phyloP scores from a whole-genome alignment of 2,329 filamentous ascomycete genomes.

The Epicoccum sorghinum region DNA sequence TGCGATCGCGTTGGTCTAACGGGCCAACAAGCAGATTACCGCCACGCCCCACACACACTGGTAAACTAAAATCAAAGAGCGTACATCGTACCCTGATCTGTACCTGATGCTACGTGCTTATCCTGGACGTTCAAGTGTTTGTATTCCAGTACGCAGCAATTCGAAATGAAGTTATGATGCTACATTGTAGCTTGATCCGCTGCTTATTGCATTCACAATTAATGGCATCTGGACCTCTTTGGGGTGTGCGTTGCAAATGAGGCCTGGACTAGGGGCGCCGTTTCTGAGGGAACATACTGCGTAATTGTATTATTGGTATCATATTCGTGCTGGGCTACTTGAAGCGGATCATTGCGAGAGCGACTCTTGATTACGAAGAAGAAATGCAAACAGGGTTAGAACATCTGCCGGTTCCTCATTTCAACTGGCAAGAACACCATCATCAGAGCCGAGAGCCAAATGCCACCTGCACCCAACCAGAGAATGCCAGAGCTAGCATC shows the following conservation, averaged over 20 bases:
- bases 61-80: no score
- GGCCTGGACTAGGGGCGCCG: no score
- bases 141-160: no score
- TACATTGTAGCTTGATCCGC: no score
- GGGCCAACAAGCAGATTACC: background rate
- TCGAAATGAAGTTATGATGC: no score
- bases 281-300: background rate
- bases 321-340: conserved; percentile 6
- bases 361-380: background rate
- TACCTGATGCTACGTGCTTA: no score
- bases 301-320: conserved; percentile 10
- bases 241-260: no score
- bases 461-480: conserved; percentile 38
- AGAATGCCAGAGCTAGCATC: conserved; percentile 34
- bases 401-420: conserved; percentile 41
- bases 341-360: background rate
- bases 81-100: no score
- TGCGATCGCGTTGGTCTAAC: background rate
- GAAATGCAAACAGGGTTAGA: conserved; percentile 16
- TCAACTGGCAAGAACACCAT: conserved; percentile 41
- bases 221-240: no score
- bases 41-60: no score
- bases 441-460: conserved; percentile 35
- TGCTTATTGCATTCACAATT: no score
- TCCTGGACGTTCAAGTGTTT: no score